Evolutionary conservation across 805 yeast species (phyloP).

Genomic region (Wickerhamiella domercqiae): DNA sequence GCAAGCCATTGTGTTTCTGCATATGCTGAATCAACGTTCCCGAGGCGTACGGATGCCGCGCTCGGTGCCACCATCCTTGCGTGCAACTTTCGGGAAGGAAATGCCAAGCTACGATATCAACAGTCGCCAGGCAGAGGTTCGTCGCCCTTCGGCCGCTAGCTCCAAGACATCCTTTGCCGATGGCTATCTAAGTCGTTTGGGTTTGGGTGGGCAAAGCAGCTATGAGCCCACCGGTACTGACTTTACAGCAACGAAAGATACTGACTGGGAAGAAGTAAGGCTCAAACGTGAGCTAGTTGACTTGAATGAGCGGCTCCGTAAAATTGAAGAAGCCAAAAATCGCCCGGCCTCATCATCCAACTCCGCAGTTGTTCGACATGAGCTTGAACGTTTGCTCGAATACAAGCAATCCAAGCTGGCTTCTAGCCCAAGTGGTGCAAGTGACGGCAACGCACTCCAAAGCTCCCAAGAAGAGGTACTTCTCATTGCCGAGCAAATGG

Average conservation of each 20-base stretch:
- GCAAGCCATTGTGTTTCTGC: slow-evolving; percentile 77
- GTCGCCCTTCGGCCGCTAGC: slow-evolving; percentile 4
- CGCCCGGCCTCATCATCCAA: slow-evolving; percentile 13
- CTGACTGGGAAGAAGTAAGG: slow-evolving; percentile 87
- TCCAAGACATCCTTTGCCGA: slow-evolving; percentile 20
- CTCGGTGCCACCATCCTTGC: slow-evolving; percentile 81
- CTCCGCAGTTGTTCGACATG: slow-evolving; percentile 34
- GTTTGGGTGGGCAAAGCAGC: slow-evolving; percentile 28
- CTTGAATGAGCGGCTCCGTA: slow-evolving; percentile 48
- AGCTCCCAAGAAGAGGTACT: slow-evolving; percentile 36
- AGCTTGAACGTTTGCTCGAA: slow-evolving; percentile 66
- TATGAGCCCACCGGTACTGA: slow-evolving; percentile 42
- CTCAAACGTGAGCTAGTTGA: slow-evolving; percentile 64
- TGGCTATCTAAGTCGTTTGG: slow-evolving; percentile 21
- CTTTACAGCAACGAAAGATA: slow-evolving; percentile 38
- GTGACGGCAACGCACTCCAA: slow-evolving; percentile 14
- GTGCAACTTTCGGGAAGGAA: slow-evolving; percentile 84
- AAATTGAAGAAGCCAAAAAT: slow-evolving; percentile 16
- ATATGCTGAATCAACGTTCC: slow-evolving; percentile 79
- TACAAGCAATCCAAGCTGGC: slow-evolving; percentile 59
- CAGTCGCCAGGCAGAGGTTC: slow-evolving; percentile 37
- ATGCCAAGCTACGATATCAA: slow-evolving; percentile 43
- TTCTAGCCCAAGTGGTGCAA: slow-evolving; percentile 3
- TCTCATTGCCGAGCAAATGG: slow-evolving; percentile 67
- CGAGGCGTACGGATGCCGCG: slow-evolving; percentile 75